Conservation (phyloP, 345 rosid species). For the Boechera retrofracta region DNA sequence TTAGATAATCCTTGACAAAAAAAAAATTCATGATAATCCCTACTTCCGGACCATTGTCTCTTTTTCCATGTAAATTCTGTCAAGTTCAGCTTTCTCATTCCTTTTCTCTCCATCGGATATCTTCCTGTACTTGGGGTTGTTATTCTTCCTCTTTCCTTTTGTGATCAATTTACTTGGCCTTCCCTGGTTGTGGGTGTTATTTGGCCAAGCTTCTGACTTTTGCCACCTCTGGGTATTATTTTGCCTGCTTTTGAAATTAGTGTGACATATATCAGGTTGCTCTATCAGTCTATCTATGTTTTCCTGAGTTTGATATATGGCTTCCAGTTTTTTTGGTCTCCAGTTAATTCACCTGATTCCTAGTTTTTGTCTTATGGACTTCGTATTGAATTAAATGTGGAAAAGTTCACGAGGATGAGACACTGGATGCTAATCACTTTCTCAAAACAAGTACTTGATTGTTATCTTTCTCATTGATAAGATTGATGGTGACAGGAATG, state of each 20-base stretch:
- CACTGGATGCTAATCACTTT: slow-evolving; percentile 4
- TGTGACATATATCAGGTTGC: neutral
- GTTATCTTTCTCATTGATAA: slow-evolving; percentile 19
- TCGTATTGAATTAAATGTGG: slow-evolving; percentile 15
- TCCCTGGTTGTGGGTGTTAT: slow-evolving; percentile 20
- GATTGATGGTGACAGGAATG: slow-evolving; percentile 12
- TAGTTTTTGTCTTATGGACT: slow-evolving; percentile 2
- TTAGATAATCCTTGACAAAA: slow-evolving; percentile 8
- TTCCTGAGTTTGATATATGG: slow-evolving; percentile 15
- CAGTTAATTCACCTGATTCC: slow-evolving; percentile 1
- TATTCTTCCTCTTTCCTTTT: slow-evolving; percentile 17
- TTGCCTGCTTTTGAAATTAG: slow-evolving; percentile 6
- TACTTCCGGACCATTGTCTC: neutral
- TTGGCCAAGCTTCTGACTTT: slow-evolving; percentile 4
- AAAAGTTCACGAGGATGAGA: slow-evolving; percentile 31
- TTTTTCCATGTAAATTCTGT: slow-evolving; percentile 12
- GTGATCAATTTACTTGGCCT: neutral
- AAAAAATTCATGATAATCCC: neutral
- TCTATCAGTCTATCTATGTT: neutral
- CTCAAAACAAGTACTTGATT: slow-evolving; percentile 15
- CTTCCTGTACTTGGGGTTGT: slow-evolving; percentile 12
- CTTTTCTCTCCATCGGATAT: slow-evolving; percentile 10
- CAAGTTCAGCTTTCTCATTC: slow-evolving; percentile 30
- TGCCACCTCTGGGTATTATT: slow-evolving; percentile 17
- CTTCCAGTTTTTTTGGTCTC: neutral